Percentiles rank a stretch among this genome's conserved stretches.
These are phyloP conservation scores for Talaromyces islandicus DNA, from an alignment of 2,329 filamentous ascomycete species.

Conservation along the genomic window DNA sequence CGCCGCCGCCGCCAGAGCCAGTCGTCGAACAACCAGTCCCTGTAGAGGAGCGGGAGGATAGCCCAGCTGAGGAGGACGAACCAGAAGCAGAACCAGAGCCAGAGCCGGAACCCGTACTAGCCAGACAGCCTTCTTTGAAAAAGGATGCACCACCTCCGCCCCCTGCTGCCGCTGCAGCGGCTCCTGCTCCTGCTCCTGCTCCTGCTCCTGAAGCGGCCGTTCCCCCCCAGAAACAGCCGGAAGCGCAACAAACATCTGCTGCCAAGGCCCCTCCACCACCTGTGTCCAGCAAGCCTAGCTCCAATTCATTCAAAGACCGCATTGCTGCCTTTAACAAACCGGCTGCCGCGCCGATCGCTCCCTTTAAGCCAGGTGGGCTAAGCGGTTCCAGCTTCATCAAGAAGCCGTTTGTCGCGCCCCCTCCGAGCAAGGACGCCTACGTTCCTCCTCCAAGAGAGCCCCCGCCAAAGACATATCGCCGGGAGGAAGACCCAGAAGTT, in stretches of 20 bases:
- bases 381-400: constrained; percentile 69
- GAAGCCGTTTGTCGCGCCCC: constrained; percentile 93
- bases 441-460: constrained; percentile 70
- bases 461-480: constrained; percentile 69
- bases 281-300: constrained; percentile 64
- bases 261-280: constrained; percentile 59
- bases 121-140: constrained; percentile 16
- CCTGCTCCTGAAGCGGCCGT: constrained; percentile 18
- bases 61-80: constrained; percentile 30
- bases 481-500: constrained; percentile 72
- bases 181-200: constrained; percentile 17
- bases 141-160: constrained; percentile 16
- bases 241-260: constrained; percentile 22
- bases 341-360: constrained; percentile 76
- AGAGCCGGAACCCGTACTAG: constrained; percentile 1
- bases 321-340: constrained; percentile 96
- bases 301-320: constrained; percentile 82
- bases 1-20: constrained; percentile 29
- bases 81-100: constrained; percentile 7
- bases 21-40: constrained; percentile 20
- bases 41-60: constrained; percentile 28
- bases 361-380: constrained; percentile 72
- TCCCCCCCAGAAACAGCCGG: constrained; percentile 20
- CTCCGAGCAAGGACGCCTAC: constrained; percentile 86
- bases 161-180: constrained; percentile 18